These are phyloP conservation scores for Populus tremula DNA, from an alignment of 345 rosid genomes.

Conservation along the genomic window DNA sequence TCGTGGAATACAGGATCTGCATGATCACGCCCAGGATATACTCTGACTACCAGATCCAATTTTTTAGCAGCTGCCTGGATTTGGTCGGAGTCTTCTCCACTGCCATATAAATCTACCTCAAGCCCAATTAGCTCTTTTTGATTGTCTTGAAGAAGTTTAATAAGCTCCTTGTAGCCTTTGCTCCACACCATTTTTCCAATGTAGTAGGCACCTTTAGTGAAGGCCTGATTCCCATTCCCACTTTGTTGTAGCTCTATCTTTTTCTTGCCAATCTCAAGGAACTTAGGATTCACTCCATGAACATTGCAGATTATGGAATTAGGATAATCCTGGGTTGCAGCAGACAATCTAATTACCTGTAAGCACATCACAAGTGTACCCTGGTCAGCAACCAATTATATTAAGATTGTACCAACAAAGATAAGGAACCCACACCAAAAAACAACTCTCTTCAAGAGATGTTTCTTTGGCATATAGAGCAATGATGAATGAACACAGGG, in stretches of 20 bases:
- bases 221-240: constrained; percentile 46
- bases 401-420: not conserved
- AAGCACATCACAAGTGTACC: constrained; percentile 11
- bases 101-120: constrained; percentile 81
- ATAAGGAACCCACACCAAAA: not conserved
- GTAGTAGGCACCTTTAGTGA: constrained; percentile 77
- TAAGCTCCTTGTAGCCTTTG: constrained; percentile 92
- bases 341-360: constrained; percentile 90
- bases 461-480: not conserved
- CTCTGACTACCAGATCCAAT: constrained; percentile 54
- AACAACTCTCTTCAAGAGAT: not conserved
- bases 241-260: constrained; percentile 53
- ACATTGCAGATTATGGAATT: constrained; percentile 80
- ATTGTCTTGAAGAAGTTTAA: constrained; percentile 62
- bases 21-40: constrained; percentile 83
- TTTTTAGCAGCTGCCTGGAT: constrained; percentile 61
- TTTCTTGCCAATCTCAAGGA: constrained; percentile 76
- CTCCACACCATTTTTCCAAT: constrained; percentile 98
- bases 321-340: constrained; percentile 90
- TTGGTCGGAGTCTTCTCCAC: constrained; percentile 80
- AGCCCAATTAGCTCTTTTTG: constrained; percentile 65
- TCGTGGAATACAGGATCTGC: constrained; percentile 80
- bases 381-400: not conserved
- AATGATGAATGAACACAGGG: too few relatives aligned
- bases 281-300: constrained; percentile 91